Percentiles rank a stretch among this genome's conserved stretches.
phyloP scores from a whole-genome alignment of 495 filamentous ascomycete species.

The Entonaema liquescens region DNA sequence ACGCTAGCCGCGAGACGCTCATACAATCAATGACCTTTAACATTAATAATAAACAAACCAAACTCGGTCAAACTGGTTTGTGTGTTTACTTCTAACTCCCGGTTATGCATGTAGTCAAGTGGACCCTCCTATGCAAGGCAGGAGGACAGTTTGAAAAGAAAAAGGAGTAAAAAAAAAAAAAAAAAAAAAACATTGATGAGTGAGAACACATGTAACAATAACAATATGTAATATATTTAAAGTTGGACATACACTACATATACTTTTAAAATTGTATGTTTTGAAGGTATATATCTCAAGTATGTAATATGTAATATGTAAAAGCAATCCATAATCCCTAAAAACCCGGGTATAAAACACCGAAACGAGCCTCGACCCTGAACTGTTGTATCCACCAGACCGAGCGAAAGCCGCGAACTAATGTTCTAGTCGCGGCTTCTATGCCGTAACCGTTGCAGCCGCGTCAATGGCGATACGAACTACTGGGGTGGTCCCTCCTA shows the following conservation, averaged over 20 bases:
- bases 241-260: not conserved
- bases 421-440: not conserved
- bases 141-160: not conserved
- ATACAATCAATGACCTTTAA: not conserved
- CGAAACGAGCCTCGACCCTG: constrained; percentile 11
- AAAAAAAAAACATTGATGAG: not conserved
- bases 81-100: not conserved
- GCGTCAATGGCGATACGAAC: not conserved
- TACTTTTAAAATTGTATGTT: no score
- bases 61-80: not conserved
- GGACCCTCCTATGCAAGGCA: not conserved
- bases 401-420: constrained; percentile 19
- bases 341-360: not conserved
- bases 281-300: no score
- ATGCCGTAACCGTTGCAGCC: not conserved
- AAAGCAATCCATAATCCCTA: not conserved
- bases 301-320: not conserved
- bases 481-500: not conserved
- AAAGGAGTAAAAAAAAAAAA: not conserved
- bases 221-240: not conserved
- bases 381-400: constrained; percentile 16
- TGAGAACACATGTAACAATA: not conserved
- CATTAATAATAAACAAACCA: not conserved
- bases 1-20: not conserved
- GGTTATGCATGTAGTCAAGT: not conserved